phyloP scores from a whole-genome alignment of 2,329 filamentous ascomycete genomes.

The Sporothrix pallida region DNA sequence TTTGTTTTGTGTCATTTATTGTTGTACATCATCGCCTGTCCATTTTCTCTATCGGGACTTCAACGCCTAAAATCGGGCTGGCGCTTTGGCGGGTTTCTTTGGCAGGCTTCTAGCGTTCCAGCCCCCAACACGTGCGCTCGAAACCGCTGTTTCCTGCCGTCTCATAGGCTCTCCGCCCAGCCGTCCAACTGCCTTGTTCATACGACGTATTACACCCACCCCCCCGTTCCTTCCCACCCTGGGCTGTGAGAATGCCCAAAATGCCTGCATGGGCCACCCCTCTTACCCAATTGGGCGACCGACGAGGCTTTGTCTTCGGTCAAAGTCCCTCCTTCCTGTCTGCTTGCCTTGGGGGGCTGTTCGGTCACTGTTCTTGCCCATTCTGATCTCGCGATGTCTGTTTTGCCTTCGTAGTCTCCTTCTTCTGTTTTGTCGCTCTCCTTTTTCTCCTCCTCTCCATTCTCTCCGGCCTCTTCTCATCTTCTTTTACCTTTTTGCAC shows the following conservation, averaged over 20 bases:
- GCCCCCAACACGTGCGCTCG: slow-evolving; percentile 21
- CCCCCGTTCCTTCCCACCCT: neutral
- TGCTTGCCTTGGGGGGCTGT: slow-evolving; percentile 20
- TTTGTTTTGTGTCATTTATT: neutral
- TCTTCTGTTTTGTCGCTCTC: neutral
- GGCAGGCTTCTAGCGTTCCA: neutral
- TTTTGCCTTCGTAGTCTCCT: slow-evolving; percentile 11
- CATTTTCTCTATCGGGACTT: neutral
- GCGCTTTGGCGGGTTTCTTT: neutral
- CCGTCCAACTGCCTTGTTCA: neutral
- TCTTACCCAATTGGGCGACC: slow-evolving; percentile 37
- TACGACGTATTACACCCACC: slow-evolving; percentile 14
- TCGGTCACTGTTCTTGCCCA: slow-evolving; percentile 29
- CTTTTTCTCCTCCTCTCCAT: neutral
- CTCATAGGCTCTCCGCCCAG: slow-evolving; percentile 6
- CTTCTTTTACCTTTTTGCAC: too few relatives aligned
- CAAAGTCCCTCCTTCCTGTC: slow-evolving; percentile 34
- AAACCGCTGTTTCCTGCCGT: neutral
- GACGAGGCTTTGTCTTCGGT: slow-evolving; percentile 33
- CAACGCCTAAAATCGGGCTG: too few relatives aligned
- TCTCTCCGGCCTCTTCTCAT: neutral
- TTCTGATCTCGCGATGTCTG: slow-evolving; percentile 31
- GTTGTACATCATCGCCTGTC: neutral
- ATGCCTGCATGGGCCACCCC: slow-evolving; percentile 25
- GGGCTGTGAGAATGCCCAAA: neutral